Conservation (phyloP, 257 asterid genomes). For the Solanum piurae region DNA sequence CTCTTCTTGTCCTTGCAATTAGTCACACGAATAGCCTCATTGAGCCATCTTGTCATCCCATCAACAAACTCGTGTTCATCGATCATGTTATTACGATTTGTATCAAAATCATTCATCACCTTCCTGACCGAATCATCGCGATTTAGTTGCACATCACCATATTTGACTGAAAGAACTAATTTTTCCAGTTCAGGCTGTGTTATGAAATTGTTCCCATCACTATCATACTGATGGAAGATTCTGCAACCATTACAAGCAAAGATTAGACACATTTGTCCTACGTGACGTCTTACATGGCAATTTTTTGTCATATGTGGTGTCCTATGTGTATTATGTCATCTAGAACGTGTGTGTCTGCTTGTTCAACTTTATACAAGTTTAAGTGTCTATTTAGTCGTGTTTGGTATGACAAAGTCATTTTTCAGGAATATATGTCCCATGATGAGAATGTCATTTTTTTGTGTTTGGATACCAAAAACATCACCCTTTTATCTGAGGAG, state of each 20-base stretch:
- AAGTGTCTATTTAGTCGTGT: neutral
- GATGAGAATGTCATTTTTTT: neutral
- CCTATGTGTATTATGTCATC: neutral
- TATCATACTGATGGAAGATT: constrained; percentile 28
- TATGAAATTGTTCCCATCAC: constrained; percentile 11
- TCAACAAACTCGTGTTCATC: constrained; percentile 29
- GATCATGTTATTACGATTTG: constrained; percentile 10
- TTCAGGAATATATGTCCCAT: neutral
- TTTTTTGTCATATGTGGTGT: too few relatives aligned
- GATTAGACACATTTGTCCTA: neutral
- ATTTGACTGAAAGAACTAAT: constrained; percentile 22
- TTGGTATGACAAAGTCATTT: neutral
- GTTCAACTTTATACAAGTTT: neutral
- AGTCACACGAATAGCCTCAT: constrained; percentile 23
- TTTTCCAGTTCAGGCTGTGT: constrained; percentile 27
- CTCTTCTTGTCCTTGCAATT: constrained; percentile 7
- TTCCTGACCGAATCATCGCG: constrained; percentile 16
- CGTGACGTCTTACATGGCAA: neutral
- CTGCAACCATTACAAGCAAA: constrained; percentile 13
- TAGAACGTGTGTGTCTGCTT: neutral
- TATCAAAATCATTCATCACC: constrained; percentile 31
- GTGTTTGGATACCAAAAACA: neutral
- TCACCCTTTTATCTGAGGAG: too few relatives aligned
- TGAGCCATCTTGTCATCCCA: constrained; percentile 27
- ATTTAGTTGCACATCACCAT: constrained; percentile 23